phyloP scores from a whole-genome alignment of 179 eudicot genomes.

The Camellia oleifera region DNA sequence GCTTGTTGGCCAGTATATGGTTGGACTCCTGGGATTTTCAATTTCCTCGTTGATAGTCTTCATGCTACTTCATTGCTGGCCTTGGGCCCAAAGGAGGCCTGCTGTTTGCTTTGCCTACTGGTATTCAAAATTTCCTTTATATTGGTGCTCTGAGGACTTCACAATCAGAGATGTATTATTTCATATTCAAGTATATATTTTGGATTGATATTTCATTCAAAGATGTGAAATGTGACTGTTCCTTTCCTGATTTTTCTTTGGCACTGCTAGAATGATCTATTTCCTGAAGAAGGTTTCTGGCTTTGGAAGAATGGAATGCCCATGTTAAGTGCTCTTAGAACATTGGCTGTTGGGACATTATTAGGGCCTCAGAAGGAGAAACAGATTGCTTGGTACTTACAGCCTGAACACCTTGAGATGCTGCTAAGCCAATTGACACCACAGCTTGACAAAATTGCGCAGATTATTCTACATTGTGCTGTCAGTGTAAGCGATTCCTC shows the following conservation, averaged over 20 bases:
- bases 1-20: slow-evolving; percentile 95
- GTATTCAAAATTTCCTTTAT: slow-evolving; percentile 36
- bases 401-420: slow-evolving; percentile 46
- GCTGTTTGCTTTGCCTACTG: slow-evolving; percentile 78
- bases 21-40: slow-evolving; percentile 95
- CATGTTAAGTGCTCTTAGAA: slow-evolving; percentile 67
- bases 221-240: not conserved
- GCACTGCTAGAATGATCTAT: slow-evolving; percentile 64
- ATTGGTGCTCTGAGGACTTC: not conserved
- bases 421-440: slow-evolving; percentile 73
- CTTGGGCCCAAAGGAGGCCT: slow-evolving; percentile 92
- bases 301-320: slow-evolving; percentile 93
- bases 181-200: not conserved
- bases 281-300: slow-evolving; percentile 88
- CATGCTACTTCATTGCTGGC: slow-evolving; percentile 77
- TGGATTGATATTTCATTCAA: not conserved
- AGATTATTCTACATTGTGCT: slow-evolving; percentile 77
- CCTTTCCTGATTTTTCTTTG: slow-evolving; percentile 8
- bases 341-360: slow-evolving; percentile 67
- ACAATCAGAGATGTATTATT: not conserved
- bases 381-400: slow-evolving; percentile 80
- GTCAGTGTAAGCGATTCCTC: slow-evolving; percentile 63
- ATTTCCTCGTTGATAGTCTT: slow-evolving; percentile 78
- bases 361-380: slow-evolving; percentile 81
- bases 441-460: slow-evolving; percentile 68